Percentiles rank a stretch among this genome's conserved stretches.
phyloP scores from a whole-genome alignment of 352 stramenopile species.

The Salisapilia sapeloensis region DNA sequence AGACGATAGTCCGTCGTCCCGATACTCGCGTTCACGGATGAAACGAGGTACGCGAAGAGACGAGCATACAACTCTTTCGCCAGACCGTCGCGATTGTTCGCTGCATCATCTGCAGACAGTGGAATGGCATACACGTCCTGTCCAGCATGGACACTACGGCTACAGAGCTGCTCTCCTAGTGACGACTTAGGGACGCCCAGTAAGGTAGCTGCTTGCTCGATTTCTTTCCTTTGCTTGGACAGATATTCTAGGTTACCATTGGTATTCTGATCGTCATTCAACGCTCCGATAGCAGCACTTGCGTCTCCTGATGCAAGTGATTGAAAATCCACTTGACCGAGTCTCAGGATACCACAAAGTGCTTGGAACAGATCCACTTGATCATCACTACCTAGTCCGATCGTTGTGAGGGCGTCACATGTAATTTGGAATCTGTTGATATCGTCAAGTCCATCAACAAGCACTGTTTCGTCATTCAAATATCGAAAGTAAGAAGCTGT shows the following conservation, averaged over 20 bases:
- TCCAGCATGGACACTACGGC: slow-evolving; percentile 59
- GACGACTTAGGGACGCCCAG: slow-evolving; percentile 46
- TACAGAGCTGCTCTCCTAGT: slow-evolving; percentile 57
- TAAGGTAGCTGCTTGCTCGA: slow-evolving; percentile 38
- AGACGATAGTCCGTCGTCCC: slow-evolving; percentile 13
- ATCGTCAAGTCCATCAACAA: slow-evolving; percentile 52
- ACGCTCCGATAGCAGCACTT: slow-evolving; percentile 39
- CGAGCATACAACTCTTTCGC: slow-evolving; percentile 91
- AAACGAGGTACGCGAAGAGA: slow-evolving; percentile 91
- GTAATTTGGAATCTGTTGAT: slow-evolving; percentile 69
- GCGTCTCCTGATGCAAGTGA: slow-evolving; percentile 54
- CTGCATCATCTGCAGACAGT: slow-evolving; percentile 45
- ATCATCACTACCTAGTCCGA: slow-evolving; percentile 47
- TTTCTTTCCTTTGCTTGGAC: slow-evolving; percentile 32
- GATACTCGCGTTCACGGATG: slow-evolving; percentile 70
- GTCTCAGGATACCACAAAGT: slow-evolving; percentile 52
- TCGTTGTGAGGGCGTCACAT: slow-evolving; percentile 54
- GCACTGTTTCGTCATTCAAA: slow-evolving; percentile 48
- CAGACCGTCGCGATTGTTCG: slow-evolving; percentile 86
- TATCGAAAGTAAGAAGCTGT: slow-evolving; percentile 49
- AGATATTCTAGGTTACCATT: neutral
- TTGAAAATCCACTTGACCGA: slow-evolving; percentile 74
- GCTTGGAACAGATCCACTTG: slow-evolving; percentile 59
- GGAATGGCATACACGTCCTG: slow-evolving; percentile 75
- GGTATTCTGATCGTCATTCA: too few relatives aligned